Evolutionary conservation across 306 rosid species (phyloP).

Genomic region (Biancaea sappan): DNA sequence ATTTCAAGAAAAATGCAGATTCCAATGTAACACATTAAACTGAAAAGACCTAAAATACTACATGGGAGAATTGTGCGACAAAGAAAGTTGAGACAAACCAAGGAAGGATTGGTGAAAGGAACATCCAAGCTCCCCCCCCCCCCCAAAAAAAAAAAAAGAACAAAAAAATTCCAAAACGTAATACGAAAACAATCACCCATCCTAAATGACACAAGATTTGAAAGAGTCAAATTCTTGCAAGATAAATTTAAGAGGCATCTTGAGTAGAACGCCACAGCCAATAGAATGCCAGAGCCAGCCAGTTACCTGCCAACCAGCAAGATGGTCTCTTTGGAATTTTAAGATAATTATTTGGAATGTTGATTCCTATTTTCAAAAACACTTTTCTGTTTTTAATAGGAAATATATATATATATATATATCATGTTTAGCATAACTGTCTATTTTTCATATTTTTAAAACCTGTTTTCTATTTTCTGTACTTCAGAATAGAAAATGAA

Average conservation of each 20-base stretch:
- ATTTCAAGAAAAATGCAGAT: background rate
- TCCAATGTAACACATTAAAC: background rate
- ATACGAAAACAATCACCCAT: background rate
- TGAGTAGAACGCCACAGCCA: background rate
- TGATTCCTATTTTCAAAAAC: no score
- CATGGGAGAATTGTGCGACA: background rate
- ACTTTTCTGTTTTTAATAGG: no score
- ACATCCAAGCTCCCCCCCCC: background rate
- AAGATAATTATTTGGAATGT: background rate
- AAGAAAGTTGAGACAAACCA: background rate
- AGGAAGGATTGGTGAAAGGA: background rate
- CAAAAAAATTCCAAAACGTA: no score
- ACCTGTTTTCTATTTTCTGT: background rate
- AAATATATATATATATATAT: no score
- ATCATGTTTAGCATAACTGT: background rate
- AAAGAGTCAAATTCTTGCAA: background rate
- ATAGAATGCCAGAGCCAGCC: no score
- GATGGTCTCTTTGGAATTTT: background rate
- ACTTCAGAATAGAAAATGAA: background rate
- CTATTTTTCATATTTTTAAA: no score
- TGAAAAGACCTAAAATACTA: background rate
- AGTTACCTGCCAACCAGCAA: no score
- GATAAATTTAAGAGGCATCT: background rate
- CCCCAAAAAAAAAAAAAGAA: background rate
- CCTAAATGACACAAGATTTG: background rate